Conservation (phyloP, 1,139 yeast genomes). For the Zygosaccharomyces pseudobailii region DNA sequence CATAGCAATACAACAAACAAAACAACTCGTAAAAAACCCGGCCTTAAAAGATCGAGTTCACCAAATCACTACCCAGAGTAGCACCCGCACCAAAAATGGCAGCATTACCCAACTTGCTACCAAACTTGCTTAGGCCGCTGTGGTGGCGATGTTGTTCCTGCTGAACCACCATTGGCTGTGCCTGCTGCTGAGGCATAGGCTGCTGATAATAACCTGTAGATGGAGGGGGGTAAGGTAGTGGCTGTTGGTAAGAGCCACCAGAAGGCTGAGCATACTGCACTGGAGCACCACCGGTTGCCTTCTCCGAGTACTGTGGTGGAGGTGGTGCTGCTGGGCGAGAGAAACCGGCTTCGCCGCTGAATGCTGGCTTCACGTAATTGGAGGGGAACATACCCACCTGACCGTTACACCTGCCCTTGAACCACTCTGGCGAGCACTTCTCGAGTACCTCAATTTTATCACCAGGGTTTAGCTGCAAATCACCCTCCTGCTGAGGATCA, state of each 20-base stretch:
- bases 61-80: constrained; percentile 80
- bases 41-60: constrained; percentile 49
- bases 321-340: constrained; percentile 35
- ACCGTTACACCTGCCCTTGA: constrained; percentile 66
- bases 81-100: constrained; percentile 98
- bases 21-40: not conserved
- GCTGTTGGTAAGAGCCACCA: constrained; percentile 23
- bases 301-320: constrained; percentile 43
- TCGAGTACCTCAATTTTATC: constrained; percentile 66
- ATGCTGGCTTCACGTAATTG: constrained; percentile 61
- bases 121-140: constrained; percentile 52
- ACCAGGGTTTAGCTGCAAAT: constrained; percentile 58
- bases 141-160: constrained; percentile 40
- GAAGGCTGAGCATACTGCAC: constrained; percentile 5
- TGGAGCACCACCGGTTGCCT: not conserved
- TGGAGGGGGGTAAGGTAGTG: constrained; percentile 17
- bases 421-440: constrained; percentile 82
- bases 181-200: constrained; percentile 10
- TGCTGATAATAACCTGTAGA: constrained; percentile 11
- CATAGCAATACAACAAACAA: not conserved
- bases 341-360: constrained; percentile 29
- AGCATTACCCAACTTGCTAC: constrained; percentile 83
- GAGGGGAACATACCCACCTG: constrained; percentile 82
- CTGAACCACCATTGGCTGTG: constrained; percentile 12
- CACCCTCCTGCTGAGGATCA: constrained; percentile 63